phyloP scores from a whole-genome alignment of 331 rosid genomes.

The Phaseolus coccineus region DNA sequence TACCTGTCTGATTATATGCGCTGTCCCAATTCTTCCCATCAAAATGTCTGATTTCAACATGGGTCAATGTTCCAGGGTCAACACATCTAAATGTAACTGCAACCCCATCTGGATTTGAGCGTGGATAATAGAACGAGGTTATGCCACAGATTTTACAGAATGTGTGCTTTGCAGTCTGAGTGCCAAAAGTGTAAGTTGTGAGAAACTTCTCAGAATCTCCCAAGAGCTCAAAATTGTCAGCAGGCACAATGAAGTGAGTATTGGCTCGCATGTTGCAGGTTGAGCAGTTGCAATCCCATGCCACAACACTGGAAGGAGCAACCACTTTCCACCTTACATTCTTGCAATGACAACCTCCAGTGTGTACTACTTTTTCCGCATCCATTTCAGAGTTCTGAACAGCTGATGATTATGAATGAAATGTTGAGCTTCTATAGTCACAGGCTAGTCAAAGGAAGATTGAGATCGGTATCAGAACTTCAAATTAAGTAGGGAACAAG shows the following conservation, averaged over 20 bases:
- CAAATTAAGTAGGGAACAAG: conserved; percentile 25
- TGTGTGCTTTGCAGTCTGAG: conserved; percentile 81
- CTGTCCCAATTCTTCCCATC: conserved; percentile 86
- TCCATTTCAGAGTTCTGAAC: conserved; percentile 56
- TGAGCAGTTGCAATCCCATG: conserved; percentile 83
- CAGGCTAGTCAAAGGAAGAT: background rate
- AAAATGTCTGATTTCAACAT: conserved; percentile 56
- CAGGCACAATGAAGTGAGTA: conserved; percentile 67
- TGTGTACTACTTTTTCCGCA: conserved; percentile 58
- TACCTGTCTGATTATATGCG: conserved; percentile 39
- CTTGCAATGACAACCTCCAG: conserved; percentile 92
- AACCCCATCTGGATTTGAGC: conserved; percentile 92
- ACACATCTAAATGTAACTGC: conserved; percentile 73
- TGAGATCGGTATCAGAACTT: background rate
- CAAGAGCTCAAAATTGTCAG: conserved; percentile 64
- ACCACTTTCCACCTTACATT: conserved; percentile 73
- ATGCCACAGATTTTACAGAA: conserved; percentile 88
- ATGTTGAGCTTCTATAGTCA: background rate
- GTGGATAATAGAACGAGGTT: conserved; percentile 82
- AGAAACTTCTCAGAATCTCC: conserved; percentile 67
- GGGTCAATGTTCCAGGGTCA: conserved; percentile 76
- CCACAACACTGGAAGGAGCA: conserved; percentile 70
- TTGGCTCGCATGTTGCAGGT: conserved; percentile 77
- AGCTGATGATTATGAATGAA: background rate
- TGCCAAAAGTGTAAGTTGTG: conserved; percentile 77